phyloP scores from a whole-genome alignment of 306 rosid species.

The Ceratonia siliqua region DNA sequence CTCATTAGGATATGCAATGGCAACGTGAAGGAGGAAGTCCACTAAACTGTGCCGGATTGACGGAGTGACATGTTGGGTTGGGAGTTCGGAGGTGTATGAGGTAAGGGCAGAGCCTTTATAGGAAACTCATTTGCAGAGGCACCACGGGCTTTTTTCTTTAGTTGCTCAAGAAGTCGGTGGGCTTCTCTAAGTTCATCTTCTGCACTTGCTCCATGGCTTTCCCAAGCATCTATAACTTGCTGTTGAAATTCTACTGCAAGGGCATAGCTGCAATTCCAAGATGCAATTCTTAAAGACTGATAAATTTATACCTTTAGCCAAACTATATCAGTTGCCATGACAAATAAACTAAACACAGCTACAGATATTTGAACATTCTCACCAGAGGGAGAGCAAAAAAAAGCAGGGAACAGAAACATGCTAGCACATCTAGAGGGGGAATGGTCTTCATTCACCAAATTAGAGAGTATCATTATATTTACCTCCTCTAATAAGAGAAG shows the following conservation, averaged over 20 bases:
- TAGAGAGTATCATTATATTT: background rate
- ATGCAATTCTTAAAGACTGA: constrained; percentile 3
- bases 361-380: constrained; percentile 3
- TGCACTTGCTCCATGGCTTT: constrained; percentile 82
- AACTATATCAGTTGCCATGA: background rate
- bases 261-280: constrained; percentile 61
- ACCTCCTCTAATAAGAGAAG: background rate
- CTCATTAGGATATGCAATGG: constrained; percentile 21
- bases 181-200: constrained; percentile 78
- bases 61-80: constrained; percentile 30
- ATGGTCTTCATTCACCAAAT: background rate
- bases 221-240: constrained; percentile 90
- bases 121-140: constrained; percentile 46
- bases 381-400: background rate
- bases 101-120: constrained; percentile 64
- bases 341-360: background rate
- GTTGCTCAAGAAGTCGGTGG: constrained; percentile 55
- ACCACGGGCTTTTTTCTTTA: constrained; percentile 62
- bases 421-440: background rate
- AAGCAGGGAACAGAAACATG: constrained; percentile 21
- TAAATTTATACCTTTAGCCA: background rate
- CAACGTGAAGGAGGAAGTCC: background rate
- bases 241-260: constrained; percentile 86
- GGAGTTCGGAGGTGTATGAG: constrained; percentile 42
- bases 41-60: constrained; percentile 26